Base-by-base conservation (phyloP, 257 asterid genomes). In the Misopates orontium region DNA sequence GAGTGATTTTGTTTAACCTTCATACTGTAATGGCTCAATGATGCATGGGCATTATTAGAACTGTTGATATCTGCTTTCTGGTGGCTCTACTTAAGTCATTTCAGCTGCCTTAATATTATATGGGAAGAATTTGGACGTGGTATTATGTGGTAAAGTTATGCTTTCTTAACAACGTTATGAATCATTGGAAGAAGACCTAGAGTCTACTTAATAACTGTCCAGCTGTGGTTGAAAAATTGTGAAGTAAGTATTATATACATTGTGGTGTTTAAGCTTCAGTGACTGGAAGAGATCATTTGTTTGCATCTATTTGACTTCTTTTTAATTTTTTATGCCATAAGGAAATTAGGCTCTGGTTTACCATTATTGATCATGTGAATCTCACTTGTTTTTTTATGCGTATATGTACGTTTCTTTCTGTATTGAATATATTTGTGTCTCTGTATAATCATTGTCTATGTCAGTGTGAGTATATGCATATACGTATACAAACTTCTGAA, bases 1-100 rank as follows among this genome's bases (percentile, higher is more conserved):
- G 11, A 36, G 42, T 36, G 1, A 36, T 36, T 36, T 9, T 10
- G 42, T 36, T 5, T 36, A 3, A 25, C 49, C 36, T 11, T 66
- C 64, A 18, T 28, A 4, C 25, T 14, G 64, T 23, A 17, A 66
- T 65, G 59, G 66, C 39, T 21, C 45, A 18, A 31, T 41, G 32
- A 65, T 66, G 76, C 70, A 40, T 70, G 62, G 20, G 16, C 68
- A 32, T 48, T 45, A 44, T 45, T 18, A 51, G 49, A 49, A 15
- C 47, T 39, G 18, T 67, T 67, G 52, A 11, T 51, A 44, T 67
- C 56, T 61, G 66, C 49, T 61, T 40, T 57, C 45, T 69, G 40
- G 28, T 62, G 64, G 66, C 64, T 60, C 59, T 24, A 10, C 21
- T 59, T 10, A 52, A 18, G 19, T 22, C 13, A n/a, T 51, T 65